Evolutionary conservation across 352 stramenopile species (phyloP), one percentile per base, ranked within the genome.

Genomic region (Phytophthora meadii): DNA sequence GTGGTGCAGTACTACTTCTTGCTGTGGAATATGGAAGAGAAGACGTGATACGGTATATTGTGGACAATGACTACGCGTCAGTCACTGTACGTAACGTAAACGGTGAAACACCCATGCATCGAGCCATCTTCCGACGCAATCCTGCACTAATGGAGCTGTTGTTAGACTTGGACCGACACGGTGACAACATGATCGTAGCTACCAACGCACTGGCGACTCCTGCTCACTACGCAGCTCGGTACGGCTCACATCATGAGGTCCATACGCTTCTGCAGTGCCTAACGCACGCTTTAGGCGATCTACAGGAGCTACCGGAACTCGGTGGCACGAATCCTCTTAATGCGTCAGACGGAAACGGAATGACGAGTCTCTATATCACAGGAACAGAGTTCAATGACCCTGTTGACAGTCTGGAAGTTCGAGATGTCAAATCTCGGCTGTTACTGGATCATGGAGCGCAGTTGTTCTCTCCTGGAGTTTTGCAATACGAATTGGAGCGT

Each of bases 51-150:
- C 45, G 37, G 2, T 68, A 61, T 30, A 24, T 72, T 12, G 46
- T 72, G n/a, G 57, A 72, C 5, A 63, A 61, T 19, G 25, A 52
- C 30, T 72, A 72, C 30, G 42, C 40, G 1, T 39, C 28, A 10
- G 58, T 63, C 4, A 42, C 9, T 15, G 46, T 44, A 15, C 25
- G 22, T 9, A 65, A 72, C 25, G 30, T 4, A 5, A 28, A 28
- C 3, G 56, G 56, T 0, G 64, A 72, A 25, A 59, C 64, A 5
- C 55, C 56, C 14, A 7, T 72, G 42, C 64, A 72, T 15, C 56
- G 50, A n/a, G 64, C 56, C 36, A 61, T 72, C 17, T 17, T 42
- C 4, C 14, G 12, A 22, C 50, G 30, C 15, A 62, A 57, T 22
- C 44, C 41, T 3, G n/a, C 22, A 1, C 7, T 72, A 5, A 61